phyloP scores from a whole-genome alignment of 23 red algal genomes.

The Gracilaria vermiculophylla region DNA sequence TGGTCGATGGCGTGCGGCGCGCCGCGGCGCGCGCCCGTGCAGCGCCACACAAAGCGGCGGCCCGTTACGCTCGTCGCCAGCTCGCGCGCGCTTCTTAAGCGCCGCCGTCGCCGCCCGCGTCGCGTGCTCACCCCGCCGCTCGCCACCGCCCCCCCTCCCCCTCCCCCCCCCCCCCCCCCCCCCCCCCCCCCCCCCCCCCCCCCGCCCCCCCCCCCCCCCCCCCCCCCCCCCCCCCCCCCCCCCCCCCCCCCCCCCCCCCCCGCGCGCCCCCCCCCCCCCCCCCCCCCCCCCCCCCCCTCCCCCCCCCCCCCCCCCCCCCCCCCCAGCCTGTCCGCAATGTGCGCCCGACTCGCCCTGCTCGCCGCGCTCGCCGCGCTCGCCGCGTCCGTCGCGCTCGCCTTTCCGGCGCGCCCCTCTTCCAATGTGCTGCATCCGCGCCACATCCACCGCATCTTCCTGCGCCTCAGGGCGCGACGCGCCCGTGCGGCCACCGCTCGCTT shows the following conservation, averaged over 20 bases:
- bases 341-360: neutral
- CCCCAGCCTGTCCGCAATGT: neutral
- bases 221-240: neutral
- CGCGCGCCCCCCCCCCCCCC: neutral
- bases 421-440: neutral
- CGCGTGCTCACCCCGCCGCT: neutral
- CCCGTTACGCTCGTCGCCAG: neutral
- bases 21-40: no score
- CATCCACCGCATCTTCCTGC: neutral
- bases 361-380: neutral
- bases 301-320: neutral
- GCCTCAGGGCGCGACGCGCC: slow-evolving; percentile 1
- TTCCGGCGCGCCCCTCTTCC: neutral
- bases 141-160: neutral
- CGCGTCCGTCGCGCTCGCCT: neutral
- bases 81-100: neutral
- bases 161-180: neutral
- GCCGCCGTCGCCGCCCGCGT: no score
- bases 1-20: neutral
- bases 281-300: neutral
- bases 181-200: neutral
- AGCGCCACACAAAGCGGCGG: no score
- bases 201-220: neutral
- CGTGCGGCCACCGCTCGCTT: neutral
- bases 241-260: neutral